Conservation (phyloP, 805 yeast genomes). For the Starmera dryadoides region DNA sequence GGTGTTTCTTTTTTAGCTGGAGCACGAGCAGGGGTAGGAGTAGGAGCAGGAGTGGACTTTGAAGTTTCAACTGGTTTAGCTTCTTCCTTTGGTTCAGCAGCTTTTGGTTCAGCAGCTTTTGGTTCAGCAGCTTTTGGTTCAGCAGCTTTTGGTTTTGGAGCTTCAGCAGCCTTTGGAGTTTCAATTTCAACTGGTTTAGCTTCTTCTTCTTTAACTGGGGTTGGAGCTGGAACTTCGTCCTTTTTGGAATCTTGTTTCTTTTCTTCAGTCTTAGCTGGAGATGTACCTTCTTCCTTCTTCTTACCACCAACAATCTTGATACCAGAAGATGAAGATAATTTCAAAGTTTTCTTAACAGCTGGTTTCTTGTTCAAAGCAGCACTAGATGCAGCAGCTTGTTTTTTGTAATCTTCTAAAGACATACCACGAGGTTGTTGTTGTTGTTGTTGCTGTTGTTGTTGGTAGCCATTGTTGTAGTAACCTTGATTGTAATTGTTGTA, state of each 20-base stretch:
- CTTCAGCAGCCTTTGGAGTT: conserved; percentile 2
- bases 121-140: conserved; percentile 9
- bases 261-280: conserved; percentile 18
- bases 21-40: conserved; percentile 32
- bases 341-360: conserved; percentile 51
- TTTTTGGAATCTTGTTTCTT: conserved; percentile 7
- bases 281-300: conserved; percentile 27
- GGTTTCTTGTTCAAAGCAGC: conserved; percentile 38
- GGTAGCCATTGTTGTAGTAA: conserved; percentile 16
- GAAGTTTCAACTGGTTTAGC: not conserved
- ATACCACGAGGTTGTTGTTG: conserved; percentile 40
- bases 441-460: conserved; percentile 13
- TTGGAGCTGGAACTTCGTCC: conserved; percentile 3
- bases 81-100: conserved; percentile 5
- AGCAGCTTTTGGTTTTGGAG: conserved; percentile 1
- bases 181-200: conserved; percentile 1
- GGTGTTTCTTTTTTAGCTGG: conserved; percentile 14
- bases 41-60: conserved; percentile 7
- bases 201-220: too few relatives aligned
- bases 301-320: conserved; percentile 53
- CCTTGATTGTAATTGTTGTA: conserved; percentile 17
- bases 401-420: conserved; percentile 79
- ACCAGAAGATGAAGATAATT: conserved; percentile 57
- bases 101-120: conserved; percentile 10
- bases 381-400: conserved; percentile 36